Evolutionary conservation across 768 basidiomycete genomes (phyloP), one percentile per base, ranked within the genome.

Genomic region (Rhodotorula graminis): DNA sequence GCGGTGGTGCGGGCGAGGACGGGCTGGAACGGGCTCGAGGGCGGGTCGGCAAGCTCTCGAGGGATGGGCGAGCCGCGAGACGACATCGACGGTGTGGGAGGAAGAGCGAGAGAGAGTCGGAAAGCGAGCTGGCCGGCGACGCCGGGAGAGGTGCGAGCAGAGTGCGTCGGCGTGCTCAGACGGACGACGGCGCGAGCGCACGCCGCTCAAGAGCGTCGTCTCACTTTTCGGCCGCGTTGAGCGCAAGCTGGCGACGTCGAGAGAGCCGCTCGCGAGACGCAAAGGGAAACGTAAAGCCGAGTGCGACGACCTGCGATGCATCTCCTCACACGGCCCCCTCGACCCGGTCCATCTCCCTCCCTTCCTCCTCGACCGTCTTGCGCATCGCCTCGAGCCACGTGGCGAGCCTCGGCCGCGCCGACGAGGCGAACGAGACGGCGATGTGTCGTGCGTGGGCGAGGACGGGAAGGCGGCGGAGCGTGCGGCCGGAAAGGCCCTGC

Each of bases 401-500:
- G 70, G 88, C 87, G 23, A 93, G 75, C 37, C 52, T 60, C 1
- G 58, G 59, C 29, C 57, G 56, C 69, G 76, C 21, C 57, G 19
- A 60, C 31, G 64, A 56, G 49, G 60, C 61, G 57, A 56, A 55
- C 46, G 65, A 58, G n/a, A 66, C 33, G 33, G 75, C 86, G 62
- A 97, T 88, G 79, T 92, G 89, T 15, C 87, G 85, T 9, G 95
- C 92, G 59, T 96, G 87, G 3, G 94, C 92, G 29, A 98, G 86
- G 59, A 98, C 92, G 7, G 96, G 96, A n/a, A 99, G 84, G 14
- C 93, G 88, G 21, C 96, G 87, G 21, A 99, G 85, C 2, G 91
- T 89, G 49, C 96, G 88, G 23, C 96, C 96, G 25, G 94, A 96
- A 85, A 98, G 87, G n/a, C 86, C 86, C 80, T 92, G 88, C n/a